Evolutionary conservation across 2,329 filamentous ascomycete species (phyloP).

Genomic region (Talaromyces funiculosus): DNA sequence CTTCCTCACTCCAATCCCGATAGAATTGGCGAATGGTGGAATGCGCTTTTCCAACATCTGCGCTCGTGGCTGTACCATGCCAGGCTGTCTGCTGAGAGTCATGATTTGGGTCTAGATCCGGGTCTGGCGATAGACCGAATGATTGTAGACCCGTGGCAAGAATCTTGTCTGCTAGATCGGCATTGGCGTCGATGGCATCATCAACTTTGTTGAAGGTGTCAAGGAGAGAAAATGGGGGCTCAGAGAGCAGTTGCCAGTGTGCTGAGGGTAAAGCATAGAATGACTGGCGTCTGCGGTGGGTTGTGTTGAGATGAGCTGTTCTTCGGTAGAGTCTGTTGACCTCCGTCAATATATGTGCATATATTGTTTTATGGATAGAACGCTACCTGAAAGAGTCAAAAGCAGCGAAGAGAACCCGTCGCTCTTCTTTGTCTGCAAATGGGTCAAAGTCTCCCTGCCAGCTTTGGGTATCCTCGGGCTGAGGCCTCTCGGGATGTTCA

Average conservation of each 20-base stretch:
- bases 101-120: slow-evolving; percentile 23
- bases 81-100: slow-evolving; percentile 51
- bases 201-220: slow-evolving; percentile 74
- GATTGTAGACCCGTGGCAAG: slow-evolving; percentile 62
- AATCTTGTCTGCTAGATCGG: slow-evolving; percentile 73
- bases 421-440: slow-evolving; percentile 71
- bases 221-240: slow-evolving; percentile 75
- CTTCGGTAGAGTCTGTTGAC: slow-evolving; percentile 69
- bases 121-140: slow-evolving; percentile 52
- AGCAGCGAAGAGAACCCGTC: slow-evolving; percentile 70
- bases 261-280: slow-evolving; percentile 84
- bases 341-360: neutral
- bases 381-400: slow-evolving; percentile 80
- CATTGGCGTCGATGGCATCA: slow-evolving; percentile 82
- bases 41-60: slow-evolving; percentile 82
- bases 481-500: neutral
- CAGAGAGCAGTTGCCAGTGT: slow-evolving; percentile 78
- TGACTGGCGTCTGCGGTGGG: slow-evolving; percentile 80
- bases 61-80: slow-evolving; percentile 63
- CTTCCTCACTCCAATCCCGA: slow-evolving; percentile 85
- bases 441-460: slow-evolving; percentile 62
- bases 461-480: slow-evolving; percentile 14
- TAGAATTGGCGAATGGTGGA: slow-evolving; percentile 92
- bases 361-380: slow-evolving; percentile 30
- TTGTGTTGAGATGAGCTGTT: slow-evolving; percentile 81